A percentile compares a stretch with the other conserved stretches of the same genome.
Evolutionary conservation across 306 rosid species (phyloP).

Genomic region (Quercus parvula): DNA sequence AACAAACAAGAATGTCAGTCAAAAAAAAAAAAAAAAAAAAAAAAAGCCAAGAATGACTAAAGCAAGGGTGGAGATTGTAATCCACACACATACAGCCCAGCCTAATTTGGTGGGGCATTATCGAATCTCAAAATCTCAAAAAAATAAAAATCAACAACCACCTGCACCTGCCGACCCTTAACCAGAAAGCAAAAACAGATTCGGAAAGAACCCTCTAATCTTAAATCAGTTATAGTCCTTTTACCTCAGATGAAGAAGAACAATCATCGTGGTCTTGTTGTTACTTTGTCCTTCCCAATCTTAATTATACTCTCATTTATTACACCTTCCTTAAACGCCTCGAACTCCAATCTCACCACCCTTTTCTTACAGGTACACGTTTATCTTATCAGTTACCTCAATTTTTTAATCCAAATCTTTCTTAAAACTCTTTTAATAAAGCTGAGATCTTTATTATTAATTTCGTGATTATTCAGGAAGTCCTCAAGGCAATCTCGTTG

Average conservation of each 20-base stretch:
- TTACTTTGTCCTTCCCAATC: constrained; percentile 15
- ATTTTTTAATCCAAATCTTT: too few relatives aligned
- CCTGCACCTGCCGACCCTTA: too few relatives aligned
- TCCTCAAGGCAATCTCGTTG: constrained; percentile 60
- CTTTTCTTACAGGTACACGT: constrained; percentile 55
- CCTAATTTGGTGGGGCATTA: too few relatives aligned
- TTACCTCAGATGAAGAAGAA: constrained; percentile 1
- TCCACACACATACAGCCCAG: too few relatives aligned
- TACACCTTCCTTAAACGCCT: constrained; percentile 2
- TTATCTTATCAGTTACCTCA: too few relatives aligned
- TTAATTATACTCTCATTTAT: constrained; percentile 11
- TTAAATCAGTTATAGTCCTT: background rate
- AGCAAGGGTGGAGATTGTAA: too few relatives aligned
- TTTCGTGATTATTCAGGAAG: constrained; percentile 47
- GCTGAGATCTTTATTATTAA: too few relatives aligned
- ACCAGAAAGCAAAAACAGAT: background rate
- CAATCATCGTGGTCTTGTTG: background rate
- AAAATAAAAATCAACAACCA: too few relatives aligned
- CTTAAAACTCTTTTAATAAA: background rate
- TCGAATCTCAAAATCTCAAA: too few relatives aligned
- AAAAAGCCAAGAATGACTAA: too few relatives aligned
- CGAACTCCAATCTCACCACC: constrained; percentile 22
- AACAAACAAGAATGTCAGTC: too few relatives aligned
- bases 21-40: too few relatives aligned
- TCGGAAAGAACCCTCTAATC: background rate